Conservation (phyloP, 192 early-diverging fungal genomes). For the Entomortierella chlamydospora region DNA sequence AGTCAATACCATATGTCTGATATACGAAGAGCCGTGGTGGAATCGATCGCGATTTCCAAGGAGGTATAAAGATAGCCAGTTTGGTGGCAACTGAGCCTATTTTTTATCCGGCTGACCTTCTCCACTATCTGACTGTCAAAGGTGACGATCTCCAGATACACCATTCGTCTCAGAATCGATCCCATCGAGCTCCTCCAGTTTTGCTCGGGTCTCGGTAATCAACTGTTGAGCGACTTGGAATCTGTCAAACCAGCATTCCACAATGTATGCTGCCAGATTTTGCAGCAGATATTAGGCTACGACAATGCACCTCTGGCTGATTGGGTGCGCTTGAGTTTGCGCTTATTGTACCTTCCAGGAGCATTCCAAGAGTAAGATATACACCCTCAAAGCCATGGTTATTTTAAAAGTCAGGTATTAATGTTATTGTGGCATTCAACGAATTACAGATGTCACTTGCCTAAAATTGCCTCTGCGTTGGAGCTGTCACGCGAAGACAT, state of each 20-base stretch:
- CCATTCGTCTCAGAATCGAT: conserved; percentile 16
- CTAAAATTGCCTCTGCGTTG: conserved; percentile 1
- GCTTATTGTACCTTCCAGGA: conserved; percentile 16
- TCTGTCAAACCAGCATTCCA: conserved; percentile 16
- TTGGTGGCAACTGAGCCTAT: neutral
- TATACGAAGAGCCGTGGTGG: conserved; percentile 25
- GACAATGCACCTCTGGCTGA: conserved; percentile 26
- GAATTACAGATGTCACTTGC: conserved; percentile 16
- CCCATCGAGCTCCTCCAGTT: conserved; percentile 27
- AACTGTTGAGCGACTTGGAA: conserved; percentile 14
- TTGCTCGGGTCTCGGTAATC: conserved; percentile 35
- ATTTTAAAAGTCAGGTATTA: neutral
- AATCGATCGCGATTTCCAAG: neutral
- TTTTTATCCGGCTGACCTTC: too few species aligned
- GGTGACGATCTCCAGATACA: conserved; percentile 17
- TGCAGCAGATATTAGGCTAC: conserved; percentile 33
- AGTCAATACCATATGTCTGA: conserved; percentile 21
- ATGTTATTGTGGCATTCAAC: neutral
- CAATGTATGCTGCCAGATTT: conserved; percentile 15
- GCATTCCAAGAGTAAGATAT: conserved; percentile 19
- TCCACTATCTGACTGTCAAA: conserved; percentile 2
- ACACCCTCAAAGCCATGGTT: too few species aligned
- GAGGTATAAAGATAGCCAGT: conserved; percentile 10
- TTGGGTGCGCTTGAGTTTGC: conserved; percentile 34
- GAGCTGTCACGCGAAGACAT: conserved; percentile 14